These are phyloP conservation scores for Neurospora discreta DNA, from an alignment of 495 filamentous ascomycete species.

Conservation along the genomic window DNA sequence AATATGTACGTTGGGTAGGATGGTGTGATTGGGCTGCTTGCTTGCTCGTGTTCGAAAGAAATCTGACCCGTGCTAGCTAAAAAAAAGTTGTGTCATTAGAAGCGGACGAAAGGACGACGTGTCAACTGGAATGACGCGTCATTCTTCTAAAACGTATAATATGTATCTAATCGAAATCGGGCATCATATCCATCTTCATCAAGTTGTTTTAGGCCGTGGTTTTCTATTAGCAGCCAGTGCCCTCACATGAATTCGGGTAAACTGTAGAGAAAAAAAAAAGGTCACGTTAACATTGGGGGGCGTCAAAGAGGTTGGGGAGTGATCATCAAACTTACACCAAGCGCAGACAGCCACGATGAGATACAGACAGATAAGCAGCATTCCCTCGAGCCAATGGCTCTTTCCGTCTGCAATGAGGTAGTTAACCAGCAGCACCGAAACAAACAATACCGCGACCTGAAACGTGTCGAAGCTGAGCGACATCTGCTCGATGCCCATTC, in stretches of 20 bases:
- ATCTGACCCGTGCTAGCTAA: not conserved
- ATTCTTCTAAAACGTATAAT: not conserved
- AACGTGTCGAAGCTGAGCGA: constrained; percentile 72
- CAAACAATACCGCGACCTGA: constrained; percentile 70
- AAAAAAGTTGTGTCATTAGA: not conserved
- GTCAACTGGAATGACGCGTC: not conserved
- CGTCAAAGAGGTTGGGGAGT: not conserved
- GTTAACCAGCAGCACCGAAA: constrained; percentile 68
- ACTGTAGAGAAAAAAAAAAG: not conserved
- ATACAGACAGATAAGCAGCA: constrained; percentile 63
- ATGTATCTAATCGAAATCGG: not conserved
- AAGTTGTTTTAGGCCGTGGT: not conserved
- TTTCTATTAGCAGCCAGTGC: not conserved
- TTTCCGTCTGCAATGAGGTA: constrained; percentile 64
- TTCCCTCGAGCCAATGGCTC: constrained; percentile 61
- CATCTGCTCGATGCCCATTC: constrained; percentile 57
- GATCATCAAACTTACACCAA: constrained; percentile 31
- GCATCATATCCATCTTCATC: not conserved
- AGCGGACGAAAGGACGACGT: not conserved
- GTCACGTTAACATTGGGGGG: not conserved
- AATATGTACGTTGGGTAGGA: not conserved
- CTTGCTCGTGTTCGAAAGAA: not conserved
- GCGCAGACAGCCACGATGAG: constrained; percentile 55
- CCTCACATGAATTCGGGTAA: not conserved
- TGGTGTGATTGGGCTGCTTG: not conserved